phyloP scores from a whole-genome alignment of 2,329 filamentous ascomycete genomes.

The Penicillium griseofulvum region DNA sequence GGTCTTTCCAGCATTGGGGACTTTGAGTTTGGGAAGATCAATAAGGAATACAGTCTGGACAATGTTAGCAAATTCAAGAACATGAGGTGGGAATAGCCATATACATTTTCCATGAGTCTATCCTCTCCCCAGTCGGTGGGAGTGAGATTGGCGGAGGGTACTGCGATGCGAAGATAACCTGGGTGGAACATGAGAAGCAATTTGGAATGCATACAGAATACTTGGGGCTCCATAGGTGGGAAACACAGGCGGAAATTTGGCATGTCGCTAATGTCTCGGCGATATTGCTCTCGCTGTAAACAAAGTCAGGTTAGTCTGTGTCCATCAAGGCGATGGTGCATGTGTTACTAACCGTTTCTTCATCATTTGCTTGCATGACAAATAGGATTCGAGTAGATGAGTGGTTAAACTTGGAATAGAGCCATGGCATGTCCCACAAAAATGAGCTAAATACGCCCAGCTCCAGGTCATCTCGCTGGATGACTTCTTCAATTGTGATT shows the following conservation, averaged over 20 bases:
- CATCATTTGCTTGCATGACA: constrained; percentile 59
- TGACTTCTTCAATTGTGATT: constrained; percentile 82
- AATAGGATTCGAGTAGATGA: constrained; percentile 61
- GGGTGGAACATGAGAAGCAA: constrained; percentile 82
- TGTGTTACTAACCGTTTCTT: constrained; percentile 37
- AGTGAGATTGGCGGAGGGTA: constrained; percentile 84
- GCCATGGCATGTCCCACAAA: constrained; percentile 79
- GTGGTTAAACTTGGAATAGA: constrained; percentile 67
- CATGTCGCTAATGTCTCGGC: constrained; percentile 43
- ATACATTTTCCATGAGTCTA: constrained; percentile 74
- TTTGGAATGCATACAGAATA: constrained; percentile 88
- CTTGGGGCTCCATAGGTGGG: constrained; percentile 69
- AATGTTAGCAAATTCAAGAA: constrained; percentile 11
- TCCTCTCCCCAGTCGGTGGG: constrained; percentile 86
- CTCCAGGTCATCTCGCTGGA: constrained; percentile 69
- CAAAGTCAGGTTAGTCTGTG: neutral
- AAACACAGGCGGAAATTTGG: constrained; percentile 68
- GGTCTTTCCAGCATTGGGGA: constrained; percentile 37
- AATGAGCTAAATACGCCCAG: constrained; percentile 83
- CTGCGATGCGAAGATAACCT: constrained; percentile 70
- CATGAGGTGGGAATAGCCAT: constrained; percentile 19
- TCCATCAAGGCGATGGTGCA: neutral
- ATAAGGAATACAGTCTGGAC: constrained; percentile 78
- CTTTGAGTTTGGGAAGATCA: constrained; percentile 64
- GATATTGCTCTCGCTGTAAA: constrained; percentile 38